Evolutionary conservation across 164 flowering plant species (phyloP), one percentile per base, ranked within the genome.

Genomic region (Aristolochia contorta): DNA sequence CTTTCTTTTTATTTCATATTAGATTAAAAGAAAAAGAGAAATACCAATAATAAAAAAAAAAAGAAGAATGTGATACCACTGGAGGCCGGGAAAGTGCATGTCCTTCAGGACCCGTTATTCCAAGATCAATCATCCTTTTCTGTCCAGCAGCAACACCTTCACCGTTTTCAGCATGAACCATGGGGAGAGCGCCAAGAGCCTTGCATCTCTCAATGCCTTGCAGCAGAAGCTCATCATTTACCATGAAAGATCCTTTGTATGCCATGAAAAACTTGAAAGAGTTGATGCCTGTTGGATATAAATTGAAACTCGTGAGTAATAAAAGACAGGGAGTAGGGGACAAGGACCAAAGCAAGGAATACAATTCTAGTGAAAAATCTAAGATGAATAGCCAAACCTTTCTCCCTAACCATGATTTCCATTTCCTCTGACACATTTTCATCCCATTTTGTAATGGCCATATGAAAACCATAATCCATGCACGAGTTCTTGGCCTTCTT

Each of bases 131-230:
- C 91, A 93, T 88, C 75, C 84, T 80, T 43, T 77, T 78, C 68
- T 93, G 97, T 56, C 96, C 99, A 74, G 85, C 91, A 66, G 72
- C 83, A 30, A 86, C 96, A 66, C 88, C 99, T 78, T 93, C 99
- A 58, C 97, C 97, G 80, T 93, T 93, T 82, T 93, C 98, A 56
- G 99, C 99, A 75, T 93, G 99, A 57, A 93, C 99, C 99, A 87
- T 86, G 41, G 99, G 83, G 67, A 93, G 62, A 27, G 99, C 97
- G 68, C 99, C 99, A 78, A 93, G 91, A 58, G 97, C 79, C 75
- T 90, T 93, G 81, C 99, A 93, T 58, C 78, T 85, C 67, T 86
- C 81, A 48, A 93, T 71, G 54, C 89, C 99, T 72, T 87, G 79
- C 55, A 93, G 25, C 43, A 93, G 72, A 68, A 84, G 84, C 59